Conservation (phyloP, 352 stramenopile species). For the Phytophthora tentaculata region DNA sequence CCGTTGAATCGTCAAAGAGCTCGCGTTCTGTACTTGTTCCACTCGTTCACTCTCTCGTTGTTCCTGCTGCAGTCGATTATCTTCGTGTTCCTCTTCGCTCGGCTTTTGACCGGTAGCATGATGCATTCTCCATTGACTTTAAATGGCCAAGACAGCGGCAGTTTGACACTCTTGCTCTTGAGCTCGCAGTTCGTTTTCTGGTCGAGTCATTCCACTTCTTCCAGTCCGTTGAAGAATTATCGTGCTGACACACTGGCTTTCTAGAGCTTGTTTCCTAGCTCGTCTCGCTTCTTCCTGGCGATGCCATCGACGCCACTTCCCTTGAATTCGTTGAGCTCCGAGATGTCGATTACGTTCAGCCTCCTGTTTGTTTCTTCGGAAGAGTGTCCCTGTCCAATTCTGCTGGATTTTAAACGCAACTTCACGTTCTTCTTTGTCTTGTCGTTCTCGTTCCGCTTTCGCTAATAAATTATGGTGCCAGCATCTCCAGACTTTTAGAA, state of each 20-base stretch:
- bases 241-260: constrained; percentile 5
- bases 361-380: constrained; percentile 10
- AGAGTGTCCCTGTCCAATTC: constrained; percentile 14
- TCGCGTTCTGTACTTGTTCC: constrained; percentile 19
- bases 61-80: constrained; percentile 13
- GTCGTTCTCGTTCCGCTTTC: constrained; percentile 2
- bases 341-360: constrained; percentile 11
- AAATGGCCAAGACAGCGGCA: constrained; percentile 6
- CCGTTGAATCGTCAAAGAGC: constrained; percentile 29
- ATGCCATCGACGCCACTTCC: constrained; percentile 6
- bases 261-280: background rate
- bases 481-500: constrained; percentile 25
- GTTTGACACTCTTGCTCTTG: constrained; percentile 6
- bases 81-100: constrained; percentile 2
- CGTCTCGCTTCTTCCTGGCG: background rate
- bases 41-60: too few relatives aligned
- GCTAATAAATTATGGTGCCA: constrained; percentile 5
- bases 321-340: constrained; percentile 9
- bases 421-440: constrained; percentile 8
- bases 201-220: too few relatives aligned
- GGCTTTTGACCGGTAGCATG: background rate
- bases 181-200: too few relatives aligned
- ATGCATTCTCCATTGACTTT: constrained; percentile 19
- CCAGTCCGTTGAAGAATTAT: constrained; percentile 12
- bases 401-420: constrained; percentile 20